Evolutionary conservation across 2,329 filamentous ascomycete genomes (phyloP).

Genomic region (Beauveria varroae): DNA sequence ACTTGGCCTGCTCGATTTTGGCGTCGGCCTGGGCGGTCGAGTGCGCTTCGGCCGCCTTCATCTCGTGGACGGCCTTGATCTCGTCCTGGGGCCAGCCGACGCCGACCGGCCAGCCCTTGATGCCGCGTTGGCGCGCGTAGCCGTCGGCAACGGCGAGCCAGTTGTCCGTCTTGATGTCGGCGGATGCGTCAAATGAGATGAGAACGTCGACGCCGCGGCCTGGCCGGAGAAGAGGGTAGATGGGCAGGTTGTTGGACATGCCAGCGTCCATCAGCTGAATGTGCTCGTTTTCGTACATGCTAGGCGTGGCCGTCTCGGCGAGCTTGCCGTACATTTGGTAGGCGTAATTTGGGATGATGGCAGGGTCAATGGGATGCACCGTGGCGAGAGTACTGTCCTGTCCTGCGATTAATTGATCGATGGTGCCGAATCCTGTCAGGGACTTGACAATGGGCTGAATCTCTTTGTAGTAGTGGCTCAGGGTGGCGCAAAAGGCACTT

Average conservation of each 20-base stretch:
- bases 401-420: constrained; percentile 78
- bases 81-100: constrained; percentile 78
- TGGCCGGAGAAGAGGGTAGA: constrained; percentile 85
- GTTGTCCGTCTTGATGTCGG: constrained; percentile 88
- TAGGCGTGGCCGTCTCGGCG: constrained; percentile 69
- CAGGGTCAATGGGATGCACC: constrained; percentile 90
- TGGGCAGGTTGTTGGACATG: constrained; percentile 96
- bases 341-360: constrained; percentile 81
- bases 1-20: constrained; percentile 56
- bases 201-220: constrained; percentile 84
- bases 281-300: constrained; percentile 62
- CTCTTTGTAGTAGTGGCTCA: constrained; percentile 95
- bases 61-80: constrained; percentile 38
- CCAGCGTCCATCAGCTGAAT: constrained; percentile 91
- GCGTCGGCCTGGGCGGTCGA: constrained; percentile 52
- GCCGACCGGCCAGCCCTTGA: constrained; percentile 91
- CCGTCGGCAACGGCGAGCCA: constrained; percentile 94
- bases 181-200: constrained; percentile 88
- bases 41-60: constrained; percentile 58
- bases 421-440: constrained; percentile 63
- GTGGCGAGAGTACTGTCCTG: constrained; percentile 80
- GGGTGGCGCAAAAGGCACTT: constrained; percentile 88
- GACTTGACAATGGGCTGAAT: constrained; percentile 73
- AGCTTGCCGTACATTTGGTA: constrained; percentile 72
- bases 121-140: constrained; percentile 79